Conservation (phyloP, 2,329 filamentous ascomycete species). For the Metarhizium anisopliae region DNA sequence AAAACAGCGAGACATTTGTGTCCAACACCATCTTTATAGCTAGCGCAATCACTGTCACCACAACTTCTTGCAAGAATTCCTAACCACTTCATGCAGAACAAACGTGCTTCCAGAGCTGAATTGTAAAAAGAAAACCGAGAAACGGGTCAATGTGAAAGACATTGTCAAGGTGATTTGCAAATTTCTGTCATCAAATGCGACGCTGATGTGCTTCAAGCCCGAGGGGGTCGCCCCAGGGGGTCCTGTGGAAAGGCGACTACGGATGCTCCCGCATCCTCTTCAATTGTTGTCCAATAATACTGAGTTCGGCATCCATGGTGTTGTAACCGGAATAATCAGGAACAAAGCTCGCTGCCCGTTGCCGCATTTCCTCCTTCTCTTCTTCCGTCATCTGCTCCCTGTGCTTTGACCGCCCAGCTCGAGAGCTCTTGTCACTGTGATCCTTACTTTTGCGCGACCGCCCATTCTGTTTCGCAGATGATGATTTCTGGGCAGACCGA, state of each 20-base stretch:
- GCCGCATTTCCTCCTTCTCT: slow-evolving; percentile 1
- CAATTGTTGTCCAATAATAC: slow-evolving; percentile 5
- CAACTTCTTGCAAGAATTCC: too few relatives aligned
- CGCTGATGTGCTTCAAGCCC: background rate
- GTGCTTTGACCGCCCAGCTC: background rate
- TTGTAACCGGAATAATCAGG: slow-evolving; percentile 6
- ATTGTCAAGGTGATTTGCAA: background rate
- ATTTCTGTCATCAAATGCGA: background rate
- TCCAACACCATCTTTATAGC: too few relatives aligned
- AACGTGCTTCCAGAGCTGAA: background rate
- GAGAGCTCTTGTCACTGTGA: background rate
- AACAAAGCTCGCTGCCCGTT: slow-evolving; percentile 3
- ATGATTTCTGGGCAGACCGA: background rate
- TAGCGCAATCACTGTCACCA: too few relatives aligned
- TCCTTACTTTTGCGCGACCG: background rate
- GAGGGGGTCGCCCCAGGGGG: too few relatives aligned
- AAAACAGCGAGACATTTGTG: too few relatives aligned
- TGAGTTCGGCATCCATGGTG: slow-evolving; percentile 8
- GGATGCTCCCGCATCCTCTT: background rate
- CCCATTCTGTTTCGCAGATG: background rate
- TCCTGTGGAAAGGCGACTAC: background rate
- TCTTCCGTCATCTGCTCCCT: background rate
- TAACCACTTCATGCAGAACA: too few relatives aligned
- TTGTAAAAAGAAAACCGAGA: background rate
- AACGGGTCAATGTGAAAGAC: background rate